Evolutionary conservation across 2,329 filamentous ascomycete species (phyloP).

Genomic region (Colletotrichum falcatum): DNA sequence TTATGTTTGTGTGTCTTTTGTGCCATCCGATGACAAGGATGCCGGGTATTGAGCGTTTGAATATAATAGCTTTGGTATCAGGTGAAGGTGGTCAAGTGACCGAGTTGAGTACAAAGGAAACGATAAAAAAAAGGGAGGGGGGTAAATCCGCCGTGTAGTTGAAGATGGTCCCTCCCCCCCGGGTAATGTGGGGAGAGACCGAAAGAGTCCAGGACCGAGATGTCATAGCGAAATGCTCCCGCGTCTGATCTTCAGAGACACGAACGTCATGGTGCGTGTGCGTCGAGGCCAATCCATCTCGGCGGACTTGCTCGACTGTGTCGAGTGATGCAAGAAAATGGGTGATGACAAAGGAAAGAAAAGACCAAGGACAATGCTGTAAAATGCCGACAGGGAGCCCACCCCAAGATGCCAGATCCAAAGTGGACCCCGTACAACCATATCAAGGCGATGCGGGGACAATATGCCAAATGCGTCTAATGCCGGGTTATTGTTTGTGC

Average conservation of each 20-base stretch:
- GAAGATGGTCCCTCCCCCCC: constrained; percentile 23
- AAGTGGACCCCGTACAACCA: constrained; percentile 44
- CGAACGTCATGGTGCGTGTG: constrained; percentile 17
- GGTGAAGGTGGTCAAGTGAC: constrained; percentile 40
- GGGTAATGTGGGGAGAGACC: constrained; percentile 34
- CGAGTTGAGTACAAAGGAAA: constrained; percentile 38
- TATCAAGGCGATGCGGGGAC: constrained; percentile 43
- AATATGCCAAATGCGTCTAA: constrained; percentile 47
- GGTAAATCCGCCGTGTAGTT: constrained; percentile 30
- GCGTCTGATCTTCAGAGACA: constrained; percentile 30
- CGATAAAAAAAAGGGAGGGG: constrained; percentile 14
- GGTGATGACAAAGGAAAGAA: constrained; percentile 41
- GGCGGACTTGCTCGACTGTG: constrained; percentile 27
- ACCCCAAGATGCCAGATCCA: constrained; percentile 45
- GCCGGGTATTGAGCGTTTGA: constrained; percentile 38
- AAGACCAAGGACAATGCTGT: constrained; percentile 40
- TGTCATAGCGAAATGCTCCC: constrained; percentile 39
- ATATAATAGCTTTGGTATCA: constrained; percentile 39
- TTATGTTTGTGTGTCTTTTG: constrained; percentile 24
- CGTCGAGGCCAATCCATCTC: constrained; percentile 24
- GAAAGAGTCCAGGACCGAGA: constrained; percentile 24
- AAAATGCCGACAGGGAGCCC: constrained; percentile 41
- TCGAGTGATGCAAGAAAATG: constrained; percentile 36
- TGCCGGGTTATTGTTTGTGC: constrained; percentile 39
- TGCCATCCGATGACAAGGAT: constrained; percentile 40